phyloP scores from a whole-genome alignment of 257 asterid species.

The Ligustrum vulgare region DNA sequence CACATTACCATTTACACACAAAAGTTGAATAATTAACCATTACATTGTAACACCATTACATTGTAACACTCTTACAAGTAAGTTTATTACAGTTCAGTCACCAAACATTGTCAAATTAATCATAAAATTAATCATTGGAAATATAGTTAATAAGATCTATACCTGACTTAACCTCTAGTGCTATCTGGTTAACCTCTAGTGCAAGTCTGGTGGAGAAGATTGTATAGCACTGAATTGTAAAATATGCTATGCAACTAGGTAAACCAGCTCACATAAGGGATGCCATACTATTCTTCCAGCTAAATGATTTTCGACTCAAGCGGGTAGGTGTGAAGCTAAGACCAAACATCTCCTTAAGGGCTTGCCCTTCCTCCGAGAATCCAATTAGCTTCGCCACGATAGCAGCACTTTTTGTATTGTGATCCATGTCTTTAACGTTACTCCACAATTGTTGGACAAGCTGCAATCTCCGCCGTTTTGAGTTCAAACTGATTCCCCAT shows the following conservation, averaged over 20 bases:
- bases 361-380: slow-evolving; percentile 41
- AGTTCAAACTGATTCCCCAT: slow-evolving; percentile 49
- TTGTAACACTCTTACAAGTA: background rate
- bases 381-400: slow-evolving; percentile 48
- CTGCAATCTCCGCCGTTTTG: slow-evolving; percentile 42
- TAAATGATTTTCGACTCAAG: slow-evolving; percentile 38
- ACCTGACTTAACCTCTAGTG: background rate
- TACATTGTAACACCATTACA: background rate
- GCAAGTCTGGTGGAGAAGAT: background rate
- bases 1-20: background rate
- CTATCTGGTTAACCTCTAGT: background rate
- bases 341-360: slow-evolving; percentile 58
- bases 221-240: background rate
- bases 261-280: slow-evolving; percentile 32
- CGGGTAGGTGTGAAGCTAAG: slow-evolving; percentile 50
- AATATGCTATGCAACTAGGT: background rate
- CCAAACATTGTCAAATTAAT: background rate
- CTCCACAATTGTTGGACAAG: slow-evolving; percentile 42
- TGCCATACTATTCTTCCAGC: slow-evolving; percentile 45
- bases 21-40: background rate
- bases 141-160: background rate
- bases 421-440: slow-evolving; percentile 28
- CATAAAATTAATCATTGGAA: background rate
- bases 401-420: slow-evolving; percentile 43
- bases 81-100: background rate